Conservation (phyloP, 2,329 filamentous ascomycete genomes). For the Cadophora malorum region DNA sequence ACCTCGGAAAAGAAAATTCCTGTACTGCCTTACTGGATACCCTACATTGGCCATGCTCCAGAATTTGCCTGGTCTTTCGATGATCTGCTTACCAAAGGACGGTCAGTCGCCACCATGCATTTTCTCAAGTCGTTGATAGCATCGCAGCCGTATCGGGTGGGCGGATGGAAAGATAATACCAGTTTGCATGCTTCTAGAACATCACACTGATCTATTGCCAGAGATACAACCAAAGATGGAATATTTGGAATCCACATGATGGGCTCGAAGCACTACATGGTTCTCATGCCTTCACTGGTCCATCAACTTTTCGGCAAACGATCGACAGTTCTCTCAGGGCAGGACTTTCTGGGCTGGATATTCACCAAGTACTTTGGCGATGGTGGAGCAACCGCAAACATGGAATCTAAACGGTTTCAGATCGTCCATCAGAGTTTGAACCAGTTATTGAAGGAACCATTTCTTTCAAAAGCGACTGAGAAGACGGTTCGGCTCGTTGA, state of each 20-base stretch:
- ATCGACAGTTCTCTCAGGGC: slow-evolving; percentile 14
- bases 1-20: slow-evolving; percentile 17
- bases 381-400: slow-evolving; percentile 42
- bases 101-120: background rate
- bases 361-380: slow-evolving; percentile 27
- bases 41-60: slow-evolving; percentile 59
- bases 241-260: slow-evolving; percentile 22
- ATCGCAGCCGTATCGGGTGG: background rate
- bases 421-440: slow-evolving; percentile 45
- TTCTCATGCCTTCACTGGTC: slow-evolving; percentile 25
- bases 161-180: background rate
- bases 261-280: slow-evolving; percentile 20
- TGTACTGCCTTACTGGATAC: slow-evolving; percentile 64
- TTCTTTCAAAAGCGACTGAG: slow-evolving; percentile 49
- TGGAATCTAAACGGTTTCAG: slow-evolving; percentile 47
- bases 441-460: slow-evolving; percentile 52
- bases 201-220: background rate
- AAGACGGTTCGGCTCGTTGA: slow-evolving; percentile 49
- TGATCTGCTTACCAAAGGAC: slow-evolving; percentile 20
- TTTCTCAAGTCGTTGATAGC: background rate
- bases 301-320: slow-evolving; percentile 26
- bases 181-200: background rate
- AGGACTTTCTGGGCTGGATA: slow-evolving; percentile 23
- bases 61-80: slow-evolving; percentile 44
- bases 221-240: slow-evolving; percentile 21